A percentile compares a stretch with the other conserved stretches of the same genome.
Conservation (phyloP, 108 stramenopile species). For the Cyclotella atomus region DNA sequence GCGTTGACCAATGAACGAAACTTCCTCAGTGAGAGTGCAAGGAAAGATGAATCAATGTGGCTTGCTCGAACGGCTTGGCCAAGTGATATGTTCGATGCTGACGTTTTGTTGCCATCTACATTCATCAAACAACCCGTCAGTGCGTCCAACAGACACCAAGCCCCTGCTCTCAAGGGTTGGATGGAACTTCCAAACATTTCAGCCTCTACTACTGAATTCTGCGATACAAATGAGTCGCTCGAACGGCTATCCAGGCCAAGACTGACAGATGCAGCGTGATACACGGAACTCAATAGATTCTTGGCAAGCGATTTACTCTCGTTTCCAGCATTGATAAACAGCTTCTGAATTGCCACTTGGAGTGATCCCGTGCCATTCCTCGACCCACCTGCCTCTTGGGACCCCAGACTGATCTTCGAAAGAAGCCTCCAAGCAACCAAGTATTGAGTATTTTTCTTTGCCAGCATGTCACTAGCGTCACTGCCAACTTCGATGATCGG, state of each 20-base stretch:
- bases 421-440: slow-evolving; percentile 70
- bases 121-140: slow-evolving; percentile 46
- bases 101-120: slow-evolving; percentile 9
- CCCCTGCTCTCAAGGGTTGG: slow-evolving; percentile 46
- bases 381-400: slow-evolving; percentile 57
- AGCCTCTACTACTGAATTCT: slow-evolving; percentile 14
- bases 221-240: slow-evolving; percentile 19
- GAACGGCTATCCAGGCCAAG: slow-evolving; percentile 33
- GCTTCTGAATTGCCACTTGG: slow-evolving; percentile 60
- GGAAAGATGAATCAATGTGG: slow-evolving; percentile 53
- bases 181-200: slow-evolving; percentile 31
- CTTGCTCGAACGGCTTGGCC: slow-evolving; percentile 37
- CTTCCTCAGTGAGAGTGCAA: slow-evolving; percentile 56
- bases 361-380: slow-evolving; percentile 60
- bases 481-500: slow-evolving; percentile 56
- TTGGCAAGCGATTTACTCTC: slow-evolving; percentile 38
- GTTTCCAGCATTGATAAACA: slow-evolving; percentile 40
- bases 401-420: slow-evolving; percentile 51
- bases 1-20: slow-evolving; percentile 45
- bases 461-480: slow-evolving; percentile 9
- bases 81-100: slow-evolving; percentile 35
- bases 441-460: slow-evolving; percentile 20
- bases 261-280: slow-evolving; percentile 22
- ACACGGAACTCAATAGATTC: slow-evolving; percentile 41
- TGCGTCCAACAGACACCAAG: slow-evolving; percentile 82